Conservation (phyloP, 768 basidiomycete genomes). For the Paxillus rubicundulus region DNA sequence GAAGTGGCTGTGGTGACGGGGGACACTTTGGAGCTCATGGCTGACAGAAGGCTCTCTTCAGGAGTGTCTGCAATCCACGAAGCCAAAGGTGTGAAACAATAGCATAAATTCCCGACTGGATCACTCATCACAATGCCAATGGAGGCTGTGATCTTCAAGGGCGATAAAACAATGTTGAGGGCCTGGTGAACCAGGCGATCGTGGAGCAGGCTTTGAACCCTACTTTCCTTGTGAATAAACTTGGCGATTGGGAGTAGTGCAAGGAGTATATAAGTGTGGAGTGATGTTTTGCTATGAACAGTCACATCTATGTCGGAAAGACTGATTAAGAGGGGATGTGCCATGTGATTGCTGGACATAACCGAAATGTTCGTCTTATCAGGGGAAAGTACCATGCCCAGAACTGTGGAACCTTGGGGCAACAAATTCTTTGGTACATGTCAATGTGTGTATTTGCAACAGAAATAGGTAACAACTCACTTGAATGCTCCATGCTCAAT, state of each 20-base stretch:
- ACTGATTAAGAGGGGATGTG: background rate
- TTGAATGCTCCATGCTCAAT: background rate
- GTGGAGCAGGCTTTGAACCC: background rate
- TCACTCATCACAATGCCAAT: no score
- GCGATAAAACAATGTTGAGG: no score
- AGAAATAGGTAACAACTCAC: no score
- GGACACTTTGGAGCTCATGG: constrained; percentile 23
- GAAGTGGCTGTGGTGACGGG: constrained; percentile 30
- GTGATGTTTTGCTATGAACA: background rate
- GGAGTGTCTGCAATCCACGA: background rate
- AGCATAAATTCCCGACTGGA: no score
- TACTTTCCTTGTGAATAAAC: background rate
- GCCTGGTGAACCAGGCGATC: no score
- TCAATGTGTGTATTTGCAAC: no score
- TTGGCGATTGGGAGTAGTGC: background rate
- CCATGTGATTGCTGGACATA: background rate
- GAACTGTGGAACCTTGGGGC: background rate
- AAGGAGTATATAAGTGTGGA: background rate
- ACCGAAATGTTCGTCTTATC: background rate
- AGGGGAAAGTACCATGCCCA: background rate
- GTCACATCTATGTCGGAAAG: background rate
- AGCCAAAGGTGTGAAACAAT: no score
- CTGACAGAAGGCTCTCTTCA: background rate
- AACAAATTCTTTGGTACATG: background rate
- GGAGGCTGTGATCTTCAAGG: no score